Conservation (phyloP, 1,284 basidiomycete genomes). For the Ustilago curta region DNA sequence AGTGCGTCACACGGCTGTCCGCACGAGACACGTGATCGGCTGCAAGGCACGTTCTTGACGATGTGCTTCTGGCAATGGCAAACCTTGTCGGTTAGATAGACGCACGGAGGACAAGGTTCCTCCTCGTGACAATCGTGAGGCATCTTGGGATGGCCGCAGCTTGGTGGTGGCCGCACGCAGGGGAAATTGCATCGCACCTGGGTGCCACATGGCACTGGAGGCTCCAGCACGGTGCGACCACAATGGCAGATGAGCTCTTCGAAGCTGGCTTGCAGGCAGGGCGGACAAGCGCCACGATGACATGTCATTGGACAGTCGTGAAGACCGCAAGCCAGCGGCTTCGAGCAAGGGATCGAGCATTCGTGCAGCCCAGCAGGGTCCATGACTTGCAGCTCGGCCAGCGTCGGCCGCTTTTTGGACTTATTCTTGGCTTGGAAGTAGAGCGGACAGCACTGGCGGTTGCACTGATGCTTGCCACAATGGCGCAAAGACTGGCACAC, state of each 20-base stretch:
- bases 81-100: slow-evolving; percentile 61
- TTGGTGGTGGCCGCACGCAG: slow-evolving; percentile 58
- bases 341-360: slow-evolving; percentile 59
- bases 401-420: slow-evolving; percentile 47
- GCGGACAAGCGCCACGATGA: slow-evolving; percentile 66
- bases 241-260: slow-evolving; percentile 66
- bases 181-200: slow-evolving; percentile 64
- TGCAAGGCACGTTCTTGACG: slow-evolving; percentile 65
- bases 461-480: slow-evolving; percentile 64
- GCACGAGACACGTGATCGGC: slow-evolving; percentile 59
- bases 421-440: slow-evolving; percentile 62
- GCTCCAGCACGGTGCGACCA: slow-evolving; percentile 66
- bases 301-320: slow-evolving; percentile 64
- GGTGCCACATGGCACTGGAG: slow-evolving; percentile 67
- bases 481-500: slow-evolving; percentile 62
- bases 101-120: slow-evolving; percentile 65
- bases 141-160: slow-evolving; percentile 66
- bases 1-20: slow-evolving; percentile 59
- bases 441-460: slow-evolving; percentile 63
- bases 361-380: slow-evolving; percentile 66
- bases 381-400: slow-evolving; percentile 53
- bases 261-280: slow-evolving; percentile 66
- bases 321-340: slow-evolving; percentile 60
- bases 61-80: slow-evolving; percentile 65
- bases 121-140: slow-evolving; percentile 67